Base-by-base conservation (phyloP, 2,329 filamentous ascomycete genomes). In the Teratosphaeria epicoccoides region DNA sequence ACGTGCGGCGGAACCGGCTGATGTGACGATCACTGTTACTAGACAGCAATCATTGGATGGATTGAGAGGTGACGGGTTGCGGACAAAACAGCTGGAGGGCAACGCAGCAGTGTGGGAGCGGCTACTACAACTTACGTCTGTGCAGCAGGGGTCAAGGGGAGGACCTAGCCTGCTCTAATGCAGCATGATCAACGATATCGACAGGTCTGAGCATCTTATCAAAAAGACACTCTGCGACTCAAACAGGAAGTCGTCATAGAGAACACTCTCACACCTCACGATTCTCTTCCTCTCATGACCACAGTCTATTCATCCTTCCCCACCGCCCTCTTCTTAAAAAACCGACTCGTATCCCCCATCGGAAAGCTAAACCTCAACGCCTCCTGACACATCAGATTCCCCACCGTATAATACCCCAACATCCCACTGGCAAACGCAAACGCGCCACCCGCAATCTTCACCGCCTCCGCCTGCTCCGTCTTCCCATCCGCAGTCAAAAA, bases 381-480 rank as follows among this genome's bases (percentile, higher is more conserved):
- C 47, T 70, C 67, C 56, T 71, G 65, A 52, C 71, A 66, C 65
- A 73, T 66, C 49, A 73, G 54, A 60, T 73, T 69, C 5, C 61
- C 70, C 9, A 72, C 63, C 9, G 71, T 73, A 58, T 73, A 74
- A 62, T 71, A 76, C 1, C 73, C 74, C 22, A 74, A 59, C 59
- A 76, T 59, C 1, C 73, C 73, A 7, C 70, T 68, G 4, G 71
- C 53, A 53, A 76, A 76, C 24, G 70, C 74, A 57, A 74, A 75
- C 1, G 63, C 73, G 2, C 73, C 74, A 2, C 68, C 73, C 0
- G 71, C 64, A 46, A 70, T 74, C 55, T 73, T 71, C 52, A 76
- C 58, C 2, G 65, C 69, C 1, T 61, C 54, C 0, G 68, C 63
- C 0, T 67, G 58, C 2, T 56, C 59, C 1, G 50, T 24, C 10